These are phyloP conservation scores for Cyberlindnera saturnus DNA, from an alignment of 805 yeast genomes.

Conservation along the genomic window DNA sequence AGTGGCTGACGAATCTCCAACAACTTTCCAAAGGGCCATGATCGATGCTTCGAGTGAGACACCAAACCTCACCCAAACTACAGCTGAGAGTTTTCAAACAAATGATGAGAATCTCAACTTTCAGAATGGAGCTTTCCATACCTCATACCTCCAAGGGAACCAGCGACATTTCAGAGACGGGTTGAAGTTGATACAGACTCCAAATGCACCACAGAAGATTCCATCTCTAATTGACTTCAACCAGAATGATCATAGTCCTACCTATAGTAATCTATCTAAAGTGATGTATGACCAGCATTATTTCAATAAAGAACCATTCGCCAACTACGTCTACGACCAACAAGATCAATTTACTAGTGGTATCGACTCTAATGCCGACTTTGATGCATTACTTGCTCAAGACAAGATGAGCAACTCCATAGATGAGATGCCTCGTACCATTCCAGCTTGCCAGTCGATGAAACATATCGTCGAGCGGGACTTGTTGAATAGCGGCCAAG, in stretches of 20 bases:
- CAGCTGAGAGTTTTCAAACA: constrained; percentile 2
- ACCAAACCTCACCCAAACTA: constrained; percentile 12
- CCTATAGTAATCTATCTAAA: background rate
- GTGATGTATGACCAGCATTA: background rate
- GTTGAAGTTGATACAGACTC: constrained; percentile 1
- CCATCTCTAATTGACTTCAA: background rate
- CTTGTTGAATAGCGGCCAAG: background rate
- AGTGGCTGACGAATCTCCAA: background rate
- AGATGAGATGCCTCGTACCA: background rate
- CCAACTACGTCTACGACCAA: background rate
- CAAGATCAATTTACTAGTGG: background rate
- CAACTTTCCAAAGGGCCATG: background rate
- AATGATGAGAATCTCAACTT: constrained; percentile 15
- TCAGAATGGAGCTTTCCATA: background rate
- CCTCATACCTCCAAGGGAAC: background rate
- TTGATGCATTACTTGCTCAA: background rate
- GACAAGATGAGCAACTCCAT: background rate
- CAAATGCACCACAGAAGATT: background rate
- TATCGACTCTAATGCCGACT: background rate
- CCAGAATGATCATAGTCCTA: background rate
- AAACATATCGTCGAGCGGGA: background rate
- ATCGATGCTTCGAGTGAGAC: background rate
- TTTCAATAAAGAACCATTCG: background rate
- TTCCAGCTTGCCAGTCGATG: background rate
- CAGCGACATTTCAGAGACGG: background rate